Evolutionary conservation across 1,284 basidiomycete genomes (phyloP).

Genomic region (Pyrrhoderma lamaoense): DNA sequence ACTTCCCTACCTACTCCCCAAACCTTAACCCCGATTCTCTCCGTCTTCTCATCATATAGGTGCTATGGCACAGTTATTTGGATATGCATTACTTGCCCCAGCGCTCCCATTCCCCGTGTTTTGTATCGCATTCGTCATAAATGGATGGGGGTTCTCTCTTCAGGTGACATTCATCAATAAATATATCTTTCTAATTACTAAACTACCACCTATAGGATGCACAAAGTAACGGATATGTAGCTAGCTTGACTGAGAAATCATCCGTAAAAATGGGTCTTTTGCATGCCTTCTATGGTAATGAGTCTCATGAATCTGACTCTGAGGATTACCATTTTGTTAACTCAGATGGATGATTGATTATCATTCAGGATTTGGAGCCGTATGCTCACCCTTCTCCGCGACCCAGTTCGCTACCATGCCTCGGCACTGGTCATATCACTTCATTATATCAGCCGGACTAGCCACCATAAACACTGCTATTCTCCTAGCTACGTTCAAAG

Average conservation of each 20-base stretch:
- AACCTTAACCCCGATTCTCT: conserved; percentile 25
- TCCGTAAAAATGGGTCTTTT: conserved; percentile 31
- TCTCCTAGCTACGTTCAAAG: conserved; percentile 29
- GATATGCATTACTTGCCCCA: conserved; percentile 38
- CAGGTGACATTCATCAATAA: conserved; percentile 30
- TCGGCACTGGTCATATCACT: conserved; percentile 29
- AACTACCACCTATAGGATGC: conserved; percentile 36
- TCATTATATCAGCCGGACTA: conserved; percentile 32
- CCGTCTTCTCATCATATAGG: conserved; percentile 12
- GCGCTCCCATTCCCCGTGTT: conserved; percentile 64
- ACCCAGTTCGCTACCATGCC: conserved; percentile 27
- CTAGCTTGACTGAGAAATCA: conserved; percentile 35
- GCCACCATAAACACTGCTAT: conserved; percentile 25
- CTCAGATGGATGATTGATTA: not conserved
- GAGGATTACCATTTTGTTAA: not conserved
- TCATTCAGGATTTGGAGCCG: conserved; percentile 24
- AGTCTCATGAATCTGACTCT: too few relatives aligned
- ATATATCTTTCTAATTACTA: not conserved
- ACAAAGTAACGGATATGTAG: conserved; percentile 52
- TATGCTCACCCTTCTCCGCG: conserved; percentile 26
- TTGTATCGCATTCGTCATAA: conserved; percentile 49
- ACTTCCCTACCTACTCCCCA: conserved; percentile 24
- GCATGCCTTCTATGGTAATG: conserved; percentile 25
- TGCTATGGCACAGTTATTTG: conserved; percentile 27
- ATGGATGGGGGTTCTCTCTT: conserved; percentile 53